Base-by-base conservation (phyloP, 208 protist genomes). In the Crithidia sp. region DNA sequence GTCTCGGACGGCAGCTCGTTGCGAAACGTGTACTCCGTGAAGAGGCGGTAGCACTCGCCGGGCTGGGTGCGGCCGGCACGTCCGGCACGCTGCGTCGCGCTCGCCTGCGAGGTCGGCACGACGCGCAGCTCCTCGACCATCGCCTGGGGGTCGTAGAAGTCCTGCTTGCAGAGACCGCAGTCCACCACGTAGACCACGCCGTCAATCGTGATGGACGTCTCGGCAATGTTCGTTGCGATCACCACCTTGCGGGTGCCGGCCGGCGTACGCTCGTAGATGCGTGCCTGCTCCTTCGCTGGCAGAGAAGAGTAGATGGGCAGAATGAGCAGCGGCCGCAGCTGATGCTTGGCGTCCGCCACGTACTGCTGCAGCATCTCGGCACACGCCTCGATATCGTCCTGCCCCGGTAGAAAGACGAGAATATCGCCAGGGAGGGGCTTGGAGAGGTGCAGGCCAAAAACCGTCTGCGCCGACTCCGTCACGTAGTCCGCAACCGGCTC, bases 351-450 rank as follows among this genome's bases (percentile, higher is more conserved):
- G 63, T 88, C 87, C 5, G 54, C 83, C 52, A 88, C 67, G 55
- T 84, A 83, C 70, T 88, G 77, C 36, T 79, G 85, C 60, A 95
- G 81, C 62, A 81, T 82, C 61, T 89, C 82, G 5, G 87, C 90
- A 70, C 90, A 96, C 14, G 72, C 86, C 67, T 96, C 93, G 66
- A 99, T 99, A 64, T 99, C 98, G 63, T 99, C 99, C 87, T 99
- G 98, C 36, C 99, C 99, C 7, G 99, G 99, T 89, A 99, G 96
- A 84, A 99, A 99, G 9, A 99, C 92, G 40, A 99, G 93, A 56
- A 99, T 99, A 85, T 99, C 99, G 49, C 99, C 99, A 2, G 87
- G 88, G 2, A 91, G 79, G 36, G 85, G 92, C 75, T 91, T 92
- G 5, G 77, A 76, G 4, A 97, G 49, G 80, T 99, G 98, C 40